These are phyloP conservation scores for Ceratobasidium sp. DNA, from an alignment of 1,284 basidiomycete species.

Conservation along the genomic window DNA sequence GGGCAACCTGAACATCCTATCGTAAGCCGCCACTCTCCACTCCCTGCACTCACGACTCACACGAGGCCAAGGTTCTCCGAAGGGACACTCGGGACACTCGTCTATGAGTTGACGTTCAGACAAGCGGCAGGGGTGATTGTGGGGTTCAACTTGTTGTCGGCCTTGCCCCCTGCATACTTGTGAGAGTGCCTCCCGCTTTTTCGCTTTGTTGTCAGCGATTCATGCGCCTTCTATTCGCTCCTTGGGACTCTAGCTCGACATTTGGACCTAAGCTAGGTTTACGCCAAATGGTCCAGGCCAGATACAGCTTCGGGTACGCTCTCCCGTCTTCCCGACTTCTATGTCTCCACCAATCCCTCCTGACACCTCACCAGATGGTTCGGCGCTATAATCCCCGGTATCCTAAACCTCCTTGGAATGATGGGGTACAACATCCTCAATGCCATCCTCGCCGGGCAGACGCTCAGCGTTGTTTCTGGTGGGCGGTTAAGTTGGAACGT, in stretches of 20 bases:
- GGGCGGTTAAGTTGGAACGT: constrained; percentile 64
- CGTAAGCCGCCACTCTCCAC: constrained; percentile 59
- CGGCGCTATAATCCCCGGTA: constrained; percentile 20
- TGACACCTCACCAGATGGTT: constrained; percentile 52
- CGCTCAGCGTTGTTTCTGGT: constrained; percentile 74
- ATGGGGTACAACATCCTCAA: constrained; percentile 82
- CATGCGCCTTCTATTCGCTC: too few species aligned
- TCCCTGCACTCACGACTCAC: constrained; percentile 6
- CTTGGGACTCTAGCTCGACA: constrained; percentile 63
- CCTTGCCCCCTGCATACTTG: constrained; percentile 66
- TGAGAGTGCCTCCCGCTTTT: constrained; percentile 52
- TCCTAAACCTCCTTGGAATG: constrained; percentile 55
- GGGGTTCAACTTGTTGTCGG: constrained; percentile 76
- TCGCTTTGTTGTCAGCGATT: constrained; percentile 29
- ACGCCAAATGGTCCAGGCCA: constrained; percentile 86
- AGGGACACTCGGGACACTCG: constrained; percentile 75
- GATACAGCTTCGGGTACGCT: constrained; percentile 73
- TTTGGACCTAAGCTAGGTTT: constrained; percentile 89
- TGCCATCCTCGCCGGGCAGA: constrained; percentile 81
- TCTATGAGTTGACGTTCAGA: constrained; percentile 73
- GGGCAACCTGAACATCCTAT: constrained; percentile 76
- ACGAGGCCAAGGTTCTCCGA: constrained; percentile 71
- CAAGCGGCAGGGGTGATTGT: constrained; percentile 79
- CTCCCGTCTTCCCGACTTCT: not conserved
- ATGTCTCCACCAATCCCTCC: not conserved